Base-by-base conservation (phyloP, 108 stramenopile genomes). In the Cyclostephanos tholiformis region DNA sequence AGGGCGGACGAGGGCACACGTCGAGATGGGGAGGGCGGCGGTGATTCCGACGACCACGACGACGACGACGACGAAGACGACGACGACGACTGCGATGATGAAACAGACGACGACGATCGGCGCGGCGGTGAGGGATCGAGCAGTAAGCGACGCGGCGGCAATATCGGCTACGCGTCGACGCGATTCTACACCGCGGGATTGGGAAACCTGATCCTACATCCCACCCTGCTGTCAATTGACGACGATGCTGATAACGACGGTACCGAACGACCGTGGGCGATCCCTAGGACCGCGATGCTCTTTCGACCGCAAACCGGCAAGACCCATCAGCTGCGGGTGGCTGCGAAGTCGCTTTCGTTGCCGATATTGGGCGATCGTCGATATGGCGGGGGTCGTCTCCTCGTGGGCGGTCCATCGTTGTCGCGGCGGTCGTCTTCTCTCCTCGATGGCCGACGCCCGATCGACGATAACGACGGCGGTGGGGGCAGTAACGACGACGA, bases 321-420 rank as follows among this genome's bases (percentile, higher is more conserved):
- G 74, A 91, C 93, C 11, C 93, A 94, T 82, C 93, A 94, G 68
- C 66, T 94, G 50, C 85, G 93, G 11, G 93, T 94, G 1, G 89
- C 93, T 0, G 89, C 93, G 27, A 94, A 94, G 67, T 65, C 84
- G 19, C 78, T 94, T 25, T 89, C 89, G 39, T 49, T 94, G 32
- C 86, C 90, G 27, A 69, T 94, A 49, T 30, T 87, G 51, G 90
- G 89, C 22, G 93, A 94, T 79, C 77, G 75, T n/a, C 67, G 89
- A 25, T 94, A 94, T 72, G 73, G 82, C 10, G 85, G 82, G 59
- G 80, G 86, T 10, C 51, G 53, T 23, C 46, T 69, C 4, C 17
- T 7, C 22, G 41, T 25, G 13, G 22, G 20, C n/a, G 35, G 20
- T 19, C 23, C 39, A 20, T 9, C 57, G 32, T 30, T 51, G 26